phyloP scores from a whole-genome alignment of 2,329 filamentous ascomycete genomes.

The Aspergillus ruber region DNA sequence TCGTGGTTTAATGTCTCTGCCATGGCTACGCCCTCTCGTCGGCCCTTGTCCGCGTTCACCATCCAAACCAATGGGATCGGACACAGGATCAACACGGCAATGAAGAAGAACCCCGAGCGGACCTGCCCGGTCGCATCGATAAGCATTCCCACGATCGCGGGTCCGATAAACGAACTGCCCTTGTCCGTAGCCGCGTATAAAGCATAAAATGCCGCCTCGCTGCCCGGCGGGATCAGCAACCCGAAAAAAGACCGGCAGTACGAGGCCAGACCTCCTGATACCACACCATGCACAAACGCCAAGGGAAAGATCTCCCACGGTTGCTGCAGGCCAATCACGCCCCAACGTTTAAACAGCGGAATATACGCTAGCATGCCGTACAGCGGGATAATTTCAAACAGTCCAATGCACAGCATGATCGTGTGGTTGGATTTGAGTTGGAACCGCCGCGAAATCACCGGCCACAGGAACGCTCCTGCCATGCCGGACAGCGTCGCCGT shows the following conservation, averaged over 20 bases:
- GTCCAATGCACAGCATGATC: constrained; percentile 74
- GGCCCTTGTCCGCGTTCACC: constrained; percentile 46
- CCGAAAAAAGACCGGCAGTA: constrained; percentile 86
- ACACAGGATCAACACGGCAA: constrained; percentile 70
- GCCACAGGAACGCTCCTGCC: constrained; percentile 78
- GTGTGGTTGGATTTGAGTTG: constrained; percentile 70
- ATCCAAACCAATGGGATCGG: constrained; percentile 75
- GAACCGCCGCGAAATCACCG: constrained; percentile 62
- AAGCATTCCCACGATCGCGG: constrained; percentile 80
- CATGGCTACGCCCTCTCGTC: constrained; percentile 26
- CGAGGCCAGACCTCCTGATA: constrained; percentile 74
- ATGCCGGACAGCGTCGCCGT: constrained; percentile 77
- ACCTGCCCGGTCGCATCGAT: constrained; percentile 72
- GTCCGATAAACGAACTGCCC: constrained; percentile 81
- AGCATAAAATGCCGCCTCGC: constrained; percentile 87
- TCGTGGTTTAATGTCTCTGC: constrained; percentile 16
- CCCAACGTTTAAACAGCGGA: constrained; percentile 64
- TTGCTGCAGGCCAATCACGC: constrained; percentile 72
- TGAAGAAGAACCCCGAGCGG: constrained; percentile 79
- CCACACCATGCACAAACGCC: constrained; percentile 77
- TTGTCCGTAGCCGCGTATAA: constrained; percentile 94
- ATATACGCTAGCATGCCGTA: constrained; percentile 83
- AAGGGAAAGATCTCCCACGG: constrained; percentile 92
- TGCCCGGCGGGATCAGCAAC: constrained; percentile 81
- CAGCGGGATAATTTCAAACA: constrained; percentile 86